These are phyloP conservation scores for Haplosporangium sp. DNA, from an alignment of 371 early-diverging fungal species.

Conservation along the genomic window DNA sequence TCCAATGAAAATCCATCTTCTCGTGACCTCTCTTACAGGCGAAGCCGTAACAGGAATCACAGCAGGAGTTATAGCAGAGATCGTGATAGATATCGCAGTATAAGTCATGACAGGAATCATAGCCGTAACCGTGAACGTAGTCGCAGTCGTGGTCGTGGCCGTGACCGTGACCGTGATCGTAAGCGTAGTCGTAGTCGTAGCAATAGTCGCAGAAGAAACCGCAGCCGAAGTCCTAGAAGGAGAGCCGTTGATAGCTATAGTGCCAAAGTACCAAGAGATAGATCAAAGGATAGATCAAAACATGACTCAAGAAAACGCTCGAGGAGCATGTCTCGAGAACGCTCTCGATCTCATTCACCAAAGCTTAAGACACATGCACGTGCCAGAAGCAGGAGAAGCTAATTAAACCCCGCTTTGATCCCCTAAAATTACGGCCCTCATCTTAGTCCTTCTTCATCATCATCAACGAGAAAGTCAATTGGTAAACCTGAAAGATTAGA, in stretches of 20 bases:
- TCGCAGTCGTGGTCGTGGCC: neutral
- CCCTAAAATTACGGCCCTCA: no score
- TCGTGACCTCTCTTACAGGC: no score
- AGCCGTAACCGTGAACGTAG: conserved; percentile 4
- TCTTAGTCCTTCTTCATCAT: no score
- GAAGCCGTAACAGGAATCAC: neutral
- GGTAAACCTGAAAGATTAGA: no score
- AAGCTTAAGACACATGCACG: neutral
- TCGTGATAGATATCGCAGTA: neutral
- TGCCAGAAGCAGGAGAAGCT: conserved; percentile 3
- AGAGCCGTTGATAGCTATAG: neutral
- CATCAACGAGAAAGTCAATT: no score
- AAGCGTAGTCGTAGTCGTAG: conserved; percentile 1
- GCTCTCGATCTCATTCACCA: conserved; percentile 17
- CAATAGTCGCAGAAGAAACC: conserved; percentile 7
- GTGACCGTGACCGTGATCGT: neutral
- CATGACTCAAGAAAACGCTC: neutral
- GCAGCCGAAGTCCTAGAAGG: neutral
- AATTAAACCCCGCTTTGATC: no score
- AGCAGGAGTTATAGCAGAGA: neutral
- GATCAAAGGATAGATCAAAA: neutral
- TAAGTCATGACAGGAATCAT: conserved; percentile 8
- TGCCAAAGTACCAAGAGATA: neutral
- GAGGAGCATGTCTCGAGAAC: neutral
- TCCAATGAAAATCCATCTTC: no score